Evolutionary conservation across 805 yeast genomes (phyloP).

Genomic region (Cyberlindnera maritima): DNA sequence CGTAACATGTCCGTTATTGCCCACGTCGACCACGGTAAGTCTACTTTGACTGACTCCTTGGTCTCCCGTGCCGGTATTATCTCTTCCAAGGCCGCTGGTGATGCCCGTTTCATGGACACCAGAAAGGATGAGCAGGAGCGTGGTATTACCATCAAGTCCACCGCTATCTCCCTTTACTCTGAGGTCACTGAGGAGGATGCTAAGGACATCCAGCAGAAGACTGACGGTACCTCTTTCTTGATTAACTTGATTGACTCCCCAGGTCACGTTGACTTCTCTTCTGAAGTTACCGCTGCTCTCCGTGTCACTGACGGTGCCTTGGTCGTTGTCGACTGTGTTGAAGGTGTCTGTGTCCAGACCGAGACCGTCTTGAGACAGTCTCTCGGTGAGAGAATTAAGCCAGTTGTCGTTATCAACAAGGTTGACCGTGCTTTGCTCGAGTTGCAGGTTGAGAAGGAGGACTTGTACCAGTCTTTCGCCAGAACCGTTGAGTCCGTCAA

Average conservation of each 20-base stretch:
- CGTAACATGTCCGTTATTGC: conserved; percentile 99
- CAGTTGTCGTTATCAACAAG: conserved; percentile 97
- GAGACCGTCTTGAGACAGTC: conserved; percentile 99
- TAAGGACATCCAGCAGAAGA: conserved; percentile 82
- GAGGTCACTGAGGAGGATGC: conserved; percentile 86
- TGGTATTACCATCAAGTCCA: conserved; percentile 99
- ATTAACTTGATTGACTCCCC: conserved; percentile 99
- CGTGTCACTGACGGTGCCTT: conserved; percentile 99
- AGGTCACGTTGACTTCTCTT: conserved; percentile 99
- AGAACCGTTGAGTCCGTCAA: conserved; percentile 99
- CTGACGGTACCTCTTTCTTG: conserved; percentile 88
- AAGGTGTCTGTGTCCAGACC: conserved; percentile 99
- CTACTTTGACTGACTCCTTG: conserved; percentile 98
- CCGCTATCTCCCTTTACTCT: conserved; percentile 95
- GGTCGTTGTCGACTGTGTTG: conserved; percentile 98
- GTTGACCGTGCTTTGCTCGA: conserved; percentile 99
- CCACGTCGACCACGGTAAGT: conserved; percentile 99
- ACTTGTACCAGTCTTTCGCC: conserved; percentile 94
- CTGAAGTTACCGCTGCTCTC: conserved; percentile 99
- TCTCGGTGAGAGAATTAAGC: conserved; percentile 98
- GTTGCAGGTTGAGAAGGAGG: conserved; percentile 98
- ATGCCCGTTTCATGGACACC: conserved; percentile 99
- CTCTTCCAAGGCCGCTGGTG: conserved; percentile 99
- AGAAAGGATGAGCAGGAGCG: conserved; percentile 99
- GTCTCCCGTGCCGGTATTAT: conserved; percentile 99